Conservation (phyloP, 2,329 filamentous ascomycete genomes). For the Verticillium tricorpus region DNA sequence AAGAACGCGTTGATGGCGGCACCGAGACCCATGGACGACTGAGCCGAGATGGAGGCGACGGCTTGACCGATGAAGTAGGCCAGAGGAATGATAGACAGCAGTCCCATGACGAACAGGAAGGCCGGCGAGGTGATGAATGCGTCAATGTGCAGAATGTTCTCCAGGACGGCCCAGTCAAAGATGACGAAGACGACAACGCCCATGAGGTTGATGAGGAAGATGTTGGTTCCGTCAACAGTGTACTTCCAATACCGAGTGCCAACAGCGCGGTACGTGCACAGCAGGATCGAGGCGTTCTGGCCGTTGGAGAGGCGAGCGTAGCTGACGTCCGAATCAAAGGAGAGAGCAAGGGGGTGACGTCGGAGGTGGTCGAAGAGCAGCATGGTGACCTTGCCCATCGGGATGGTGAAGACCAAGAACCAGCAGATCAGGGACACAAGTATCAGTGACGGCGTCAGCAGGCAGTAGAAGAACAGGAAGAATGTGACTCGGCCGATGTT, state of each 20-base stretch:
- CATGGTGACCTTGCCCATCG: slow-evolving; percentile 93
- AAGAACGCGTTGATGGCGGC: slow-evolving; percentile 98
- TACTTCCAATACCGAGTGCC: slow-evolving; percentile 99
- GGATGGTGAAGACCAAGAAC: slow-evolving; percentile 96
- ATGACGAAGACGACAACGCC: slow-evolving; percentile 92
- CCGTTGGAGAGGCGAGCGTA: slow-evolving; percentile 67
- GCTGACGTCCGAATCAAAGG: slow-evolving; percentile 82
- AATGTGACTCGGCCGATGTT: slow-evolving; percentile 91
- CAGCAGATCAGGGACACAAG: slow-evolving; percentile 86
- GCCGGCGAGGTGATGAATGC: slow-evolving; percentile 75
- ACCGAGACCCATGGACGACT: slow-evolving; percentile 96
- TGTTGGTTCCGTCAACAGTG: slow-evolving; percentile 96
- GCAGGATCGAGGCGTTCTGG: slow-evolving; percentile 77
- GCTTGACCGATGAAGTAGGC: slow-evolving; percentile 99
- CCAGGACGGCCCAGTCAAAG: slow-evolving; percentile 82
- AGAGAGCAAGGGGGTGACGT: slow-evolving; percentile 85
- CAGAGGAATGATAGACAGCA: slow-evolving; percentile 91
- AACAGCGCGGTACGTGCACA: slow-evolving; percentile 96
- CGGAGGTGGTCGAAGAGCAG: slow-evolving; percentile 88
- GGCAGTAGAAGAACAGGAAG: slow-evolving; percentile 91
- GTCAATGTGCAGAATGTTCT: slow-evolving; percentile 62
- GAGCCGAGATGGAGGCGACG: slow-evolving; percentile 95
- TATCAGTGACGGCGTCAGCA: slow-evolving; percentile 82
- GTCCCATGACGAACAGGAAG: slow-evolving; percentile 76
- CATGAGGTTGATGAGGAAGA: slow-evolving; percentile 97